Conservation (phyloP, 371 early-diverging fungal species). For the Haplosporangium sp. region DNA sequence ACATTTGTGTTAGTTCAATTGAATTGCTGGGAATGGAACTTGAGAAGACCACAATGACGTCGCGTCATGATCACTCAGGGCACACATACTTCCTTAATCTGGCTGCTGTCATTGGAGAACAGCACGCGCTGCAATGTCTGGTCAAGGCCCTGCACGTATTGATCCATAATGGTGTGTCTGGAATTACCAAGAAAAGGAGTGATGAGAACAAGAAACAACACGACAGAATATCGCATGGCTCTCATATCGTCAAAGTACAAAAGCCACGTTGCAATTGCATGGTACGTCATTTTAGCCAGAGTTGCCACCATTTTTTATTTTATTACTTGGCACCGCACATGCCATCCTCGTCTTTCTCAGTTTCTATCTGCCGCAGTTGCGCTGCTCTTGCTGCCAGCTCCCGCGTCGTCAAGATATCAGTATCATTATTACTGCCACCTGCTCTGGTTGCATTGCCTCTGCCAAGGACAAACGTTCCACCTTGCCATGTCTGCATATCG, state of each 20-base stretch:
- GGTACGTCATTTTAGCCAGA: neutral
- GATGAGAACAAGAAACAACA: slow-evolving; percentile 1
- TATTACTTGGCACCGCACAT: slow-evolving; percentile 43
- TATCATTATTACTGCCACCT: neutral
- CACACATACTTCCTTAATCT: slow-evolving; percentile 40
- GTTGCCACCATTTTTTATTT: neutral
- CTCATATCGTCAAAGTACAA: neutral
- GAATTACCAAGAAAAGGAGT: neutral
- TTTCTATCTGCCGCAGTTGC: slow-evolving; percentile 42
- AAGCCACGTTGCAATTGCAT: neutral
- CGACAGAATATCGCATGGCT: neutral
- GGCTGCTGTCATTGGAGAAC: slow-evolving; percentile 42
- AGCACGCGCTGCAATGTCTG: slow-evolving; percentile 46
- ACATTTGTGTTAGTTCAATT: neutral
- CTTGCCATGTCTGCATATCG: slow-evolving; percentile 29
- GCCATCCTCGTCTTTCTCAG: slow-evolving; percentile 52
- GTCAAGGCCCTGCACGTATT: slow-evolving; percentile 40
- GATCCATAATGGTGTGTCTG: slow-evolving; percentile 29
- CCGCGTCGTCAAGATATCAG: slow-evolving; percentile 23
- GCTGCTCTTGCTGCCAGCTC: slow-evolving; percentile 53
- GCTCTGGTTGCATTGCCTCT: slow-evolving; percentile 5
- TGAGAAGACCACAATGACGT: no score
- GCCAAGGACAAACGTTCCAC: slow-evolving; percentile 46
- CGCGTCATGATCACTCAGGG: no score
- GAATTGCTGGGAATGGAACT: neutral